Evolutionary conservation across 768 basidiomycete species (phyloP), one percentile per base, ranked within the genome.

Genomic region (Gyrodon lividus): DNA sequence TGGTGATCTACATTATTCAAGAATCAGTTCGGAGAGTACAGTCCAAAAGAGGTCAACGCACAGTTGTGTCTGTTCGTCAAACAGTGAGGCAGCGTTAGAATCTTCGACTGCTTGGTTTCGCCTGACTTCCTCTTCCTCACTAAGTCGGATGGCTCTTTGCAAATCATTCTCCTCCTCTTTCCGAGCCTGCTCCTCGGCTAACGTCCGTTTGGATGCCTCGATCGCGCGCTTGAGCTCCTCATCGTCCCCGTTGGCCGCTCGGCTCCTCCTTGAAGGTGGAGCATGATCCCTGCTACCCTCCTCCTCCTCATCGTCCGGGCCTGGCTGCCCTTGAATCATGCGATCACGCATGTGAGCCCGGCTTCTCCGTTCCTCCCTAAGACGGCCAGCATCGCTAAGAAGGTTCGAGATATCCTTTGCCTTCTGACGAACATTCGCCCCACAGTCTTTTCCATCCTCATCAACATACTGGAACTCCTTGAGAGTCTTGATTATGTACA

Each of bases 381-480:
- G 79, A 8, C 97, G 84, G 2, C 76, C 71, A 49, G 96, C 86
- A 65, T 99, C 97, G 67, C 82, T 78, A 23, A 99, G 78, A 12
- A 98, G 81, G 64, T 93, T 94, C 31, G 93, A 94, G 69, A 99
- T 98, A 59, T 98, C 97, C 68, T 99, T 98, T 12, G 97, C 97
- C 72, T 96, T 94, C 69, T 95, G 92, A 20, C 92, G 83, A 14
- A 95, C 92, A 70, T 98, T 99, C n/a, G 93, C 93, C 31, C 97
- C 97, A 63, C 97, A 93, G 66, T 99, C 97, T 69, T 97, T 97
- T 45, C 87, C 89, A 34, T 90, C 86, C 62, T 98, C 97, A 70
- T 98, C 97, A 50, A 96, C 70, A 65, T 85, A 97, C 61, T 98
- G 96, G 72, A 99, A 99, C 70, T 99, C 97, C 69, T 98, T 96